Evolutionary conservation across 1,284 basidiomycete genomes (phyloP), one percentile per base, ranked within the genome.

Genomic region (Microbotryum lychnidis-dioicae): DNA sequence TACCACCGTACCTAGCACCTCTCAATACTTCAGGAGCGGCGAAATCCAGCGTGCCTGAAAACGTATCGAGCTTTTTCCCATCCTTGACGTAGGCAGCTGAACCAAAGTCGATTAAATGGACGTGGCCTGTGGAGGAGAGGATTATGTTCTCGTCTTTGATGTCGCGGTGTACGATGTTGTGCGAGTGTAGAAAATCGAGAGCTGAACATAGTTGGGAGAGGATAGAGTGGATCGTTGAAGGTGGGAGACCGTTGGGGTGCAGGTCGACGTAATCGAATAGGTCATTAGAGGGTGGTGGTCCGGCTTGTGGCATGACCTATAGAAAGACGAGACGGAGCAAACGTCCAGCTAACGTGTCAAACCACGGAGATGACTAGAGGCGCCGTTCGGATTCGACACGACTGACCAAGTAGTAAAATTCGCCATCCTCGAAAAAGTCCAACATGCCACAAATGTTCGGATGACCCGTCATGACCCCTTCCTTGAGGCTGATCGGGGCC

Each of bases 111-210:
- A 98, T 98, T 69, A 98, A 77, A 75, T 97, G 88, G 72, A 89
- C 92, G 72, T 84, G 76, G 16, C 78, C 78, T 4, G 72, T 54
- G 2, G 76, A 75, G 63, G 79, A 78, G 27, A 82, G 73, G 37
- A 81, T 79, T 46, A 98, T 91, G 74, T 98, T 98, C 57, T 98
- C 94, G 73, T 98, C 94, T 77, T 98, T 98, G 76, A 98, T 86
- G 74, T 98, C 96, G 64, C 94, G 89, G 77, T 98, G 94, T 8
- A 98, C 93, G 84, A 81, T 97, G 61, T 90, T 91, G 72, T 88
- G 90, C 23, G 84, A 81, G 75, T 98, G 94, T 59, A 98, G 78
- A 79, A 97, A 98, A 61, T 81, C 82, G 63, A 97, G 77, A 2
- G 91, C 93, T 75, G 97, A 93, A 31, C 90, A 89, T 44, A 98